These are phyloP conservation scores for Penicillium salamii DNA, from an alignment of 495 filamentous ascomycete species.

Conservation along the genomic window DNA sequence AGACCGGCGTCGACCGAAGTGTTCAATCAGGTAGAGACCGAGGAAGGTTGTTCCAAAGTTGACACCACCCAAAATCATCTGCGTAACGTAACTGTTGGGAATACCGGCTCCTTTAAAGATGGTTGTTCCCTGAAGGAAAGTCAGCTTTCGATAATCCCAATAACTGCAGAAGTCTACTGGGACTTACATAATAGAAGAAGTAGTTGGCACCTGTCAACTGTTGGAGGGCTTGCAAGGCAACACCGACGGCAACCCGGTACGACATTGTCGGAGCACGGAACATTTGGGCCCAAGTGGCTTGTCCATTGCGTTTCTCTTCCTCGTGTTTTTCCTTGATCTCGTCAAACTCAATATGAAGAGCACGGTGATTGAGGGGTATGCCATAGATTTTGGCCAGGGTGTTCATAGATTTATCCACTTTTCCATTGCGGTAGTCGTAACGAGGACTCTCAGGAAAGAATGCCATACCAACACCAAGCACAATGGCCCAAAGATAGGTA, in stretches of 20 bases:
- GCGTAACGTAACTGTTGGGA: slow-evolving; percentile 63
- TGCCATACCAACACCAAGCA: slow-evolving; percentile 65
- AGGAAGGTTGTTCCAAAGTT: slow-evolving; percentile 70
- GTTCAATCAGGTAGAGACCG: slow-evolving; percentile 67
- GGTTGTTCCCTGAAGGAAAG: slow-evolving; percentile 53
- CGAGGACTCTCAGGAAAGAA: slow-evolving; percentile 73
- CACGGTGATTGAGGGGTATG: slow-evolving; percentile 55
- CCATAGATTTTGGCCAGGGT: slow-evolving; percentile 71
- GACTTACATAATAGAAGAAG: slow-evolving; percentile 68
- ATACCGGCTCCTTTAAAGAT: slow-evolving; percentile 68
- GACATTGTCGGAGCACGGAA: slow-evolving; percentile 65
- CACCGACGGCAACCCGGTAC: slow-evolving; percentile 63
- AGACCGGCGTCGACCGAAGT: slow-evolving; percentile 64
- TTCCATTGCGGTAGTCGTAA: slow-evolving; percentile 62
- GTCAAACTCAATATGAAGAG: slow-evolving; percentile 62
- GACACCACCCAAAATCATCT: slow-evolving; percentile 69
- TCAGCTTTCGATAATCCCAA: not conserved
- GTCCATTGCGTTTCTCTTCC: slow-evolving; percentile 47
- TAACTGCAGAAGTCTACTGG: not conserved
- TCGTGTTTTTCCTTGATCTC: slow-evolving; percentile 59
- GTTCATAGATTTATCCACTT: slow-evolving; percentile 55
- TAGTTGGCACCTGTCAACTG: slow-evolving; percentile 49
- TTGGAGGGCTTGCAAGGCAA: slow-evolving; percentile 56
- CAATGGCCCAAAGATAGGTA: slow-evolving; percentile 67
- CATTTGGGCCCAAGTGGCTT: slow-evolving; percentile 38